A percentile compares a stretch with the other conserved stretches of the same genome.
Evolutionary conservation across 345 rosid species (phyloP).

Genomic region (Mangifera indica): DNA sequence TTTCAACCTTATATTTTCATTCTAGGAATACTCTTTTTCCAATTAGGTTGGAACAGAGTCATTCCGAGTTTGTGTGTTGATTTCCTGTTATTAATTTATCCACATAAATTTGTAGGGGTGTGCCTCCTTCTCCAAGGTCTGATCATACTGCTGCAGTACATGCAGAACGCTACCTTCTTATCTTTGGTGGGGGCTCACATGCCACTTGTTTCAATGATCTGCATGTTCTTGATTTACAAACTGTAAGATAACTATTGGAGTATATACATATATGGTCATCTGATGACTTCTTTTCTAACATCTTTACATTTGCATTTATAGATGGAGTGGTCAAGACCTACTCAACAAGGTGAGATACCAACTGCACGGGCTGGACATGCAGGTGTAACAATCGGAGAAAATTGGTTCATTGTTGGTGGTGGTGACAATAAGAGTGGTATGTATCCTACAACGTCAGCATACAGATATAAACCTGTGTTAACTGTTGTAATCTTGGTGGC

Average conservation of each 20-base stretch:
- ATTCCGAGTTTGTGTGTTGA: conserved; percentile 16
- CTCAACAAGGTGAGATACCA: conserved; percentile 90
- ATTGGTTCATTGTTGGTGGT: conserved; percentile 99
- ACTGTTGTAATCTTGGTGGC: neutral
- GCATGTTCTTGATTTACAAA: conserved; percentile 94
- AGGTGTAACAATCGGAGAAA: conserved; percentile 93
- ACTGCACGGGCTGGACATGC: conserved; percentile 97
- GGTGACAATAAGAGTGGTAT: conserved; percentile 97
- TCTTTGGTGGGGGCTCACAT: conserved; percentile 98
- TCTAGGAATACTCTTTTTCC: neutral
- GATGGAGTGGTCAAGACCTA: conserved; percentile 99
- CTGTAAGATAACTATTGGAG: conserved; percentile 58
- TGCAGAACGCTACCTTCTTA: conserved; percentile 92
- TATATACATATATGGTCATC: neutral
- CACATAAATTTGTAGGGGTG: conserved; percentile 57
- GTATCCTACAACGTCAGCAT: conserved; percentile 25
- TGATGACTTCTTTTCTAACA: conserved; percentile 9
- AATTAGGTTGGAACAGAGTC: conserved; percentile 13
- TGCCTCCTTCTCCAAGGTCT: conserved; percentile 95
- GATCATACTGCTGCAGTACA: conserved; percentile 99
- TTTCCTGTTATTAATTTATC: conserved; percentile 14
- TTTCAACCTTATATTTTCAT: neutral
- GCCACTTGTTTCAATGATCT: conserved; percentile 90
- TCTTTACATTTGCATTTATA: conserved; percentile 31
- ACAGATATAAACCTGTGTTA: conserved; percentile 7